phyloP scores from a whole-genome alignment of 2,329 filamentous ascomycete species.

The Graphilbum fragrans region DNA sequence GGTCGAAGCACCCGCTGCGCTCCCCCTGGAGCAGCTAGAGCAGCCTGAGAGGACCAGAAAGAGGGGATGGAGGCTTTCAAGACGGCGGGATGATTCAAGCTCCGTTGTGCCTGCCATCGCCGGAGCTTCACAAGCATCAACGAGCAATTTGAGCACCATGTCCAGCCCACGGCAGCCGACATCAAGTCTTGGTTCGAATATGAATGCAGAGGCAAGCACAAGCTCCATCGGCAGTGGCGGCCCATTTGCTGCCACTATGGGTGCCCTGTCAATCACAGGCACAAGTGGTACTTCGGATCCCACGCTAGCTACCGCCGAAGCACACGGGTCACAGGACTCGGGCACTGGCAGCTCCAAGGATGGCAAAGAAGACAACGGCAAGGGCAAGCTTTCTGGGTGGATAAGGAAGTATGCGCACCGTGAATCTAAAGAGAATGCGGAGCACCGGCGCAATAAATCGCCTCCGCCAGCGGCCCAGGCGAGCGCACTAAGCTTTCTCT shows the following conservation, averaged over 20 bases:
- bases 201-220: constrained; percentile 51
- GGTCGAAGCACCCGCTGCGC: constrained; percentile 30
- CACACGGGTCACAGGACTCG: constrained; percentile 23
- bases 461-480: constrained; percentile 23
- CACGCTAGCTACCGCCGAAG: constrained; percentile 24
- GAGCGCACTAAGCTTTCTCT: neutral
- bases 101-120: constrained; percentile 3
- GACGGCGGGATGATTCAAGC: constrained; percentile 43
- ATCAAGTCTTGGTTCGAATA: constrained; percentile 43
- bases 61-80: constrained; percentile 61
- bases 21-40: constrained; percentile 11
- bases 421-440: constrained; percentile 43
- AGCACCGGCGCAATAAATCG: constrained; percentile 43
- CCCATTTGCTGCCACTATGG: constrained; percentile 8
- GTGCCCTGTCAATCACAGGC: constrained; percentile 35
- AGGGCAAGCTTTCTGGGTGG: constrained; percentile 42
- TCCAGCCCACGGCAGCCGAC: constrained; percentile 25
- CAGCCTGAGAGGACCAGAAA: constrained; percentile 54
- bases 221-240: constrained; percentile 54
- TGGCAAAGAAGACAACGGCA: constrained; percentile 22
- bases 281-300: constrained; percentile 40
- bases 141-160: constrained; percentile 4
- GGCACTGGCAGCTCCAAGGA: constrained; percentile 2
- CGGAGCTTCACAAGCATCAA: neutral
- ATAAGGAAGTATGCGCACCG: constrained; percentile 49